Conservation (phyloP, 768 basidiomycete genomes). For the Rhodotorula graminis region DNA sequence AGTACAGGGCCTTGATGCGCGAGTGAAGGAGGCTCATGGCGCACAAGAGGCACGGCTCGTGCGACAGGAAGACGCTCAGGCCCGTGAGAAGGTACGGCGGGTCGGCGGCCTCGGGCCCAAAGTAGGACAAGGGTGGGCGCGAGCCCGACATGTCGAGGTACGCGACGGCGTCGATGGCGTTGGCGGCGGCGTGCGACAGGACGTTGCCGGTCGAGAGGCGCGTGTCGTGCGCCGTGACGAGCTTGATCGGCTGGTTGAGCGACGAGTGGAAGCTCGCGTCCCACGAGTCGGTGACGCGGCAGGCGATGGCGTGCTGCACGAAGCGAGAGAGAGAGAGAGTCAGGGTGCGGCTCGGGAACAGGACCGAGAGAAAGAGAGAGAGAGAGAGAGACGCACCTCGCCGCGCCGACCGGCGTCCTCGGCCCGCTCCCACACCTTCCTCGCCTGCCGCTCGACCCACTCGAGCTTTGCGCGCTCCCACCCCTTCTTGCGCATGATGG, state of each 20-base stretch:
- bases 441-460: conserved; percentile 74
- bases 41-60: conserved; percentile 98
- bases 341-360: background rate
- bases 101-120: conserved; percentile 13
- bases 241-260: conserved; percentile 51
- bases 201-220: conserved; percentile 66
- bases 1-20: conserved; percentile 75
- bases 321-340: background rate
- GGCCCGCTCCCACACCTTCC: conserved; percentile 55
- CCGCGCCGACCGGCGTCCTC: conserved; percentile 52
- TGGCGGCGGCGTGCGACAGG: conserved; percentile 77
- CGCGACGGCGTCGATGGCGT: conserved; percentile 53
- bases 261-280: conserved; percentile 23
- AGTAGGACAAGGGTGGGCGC: conserved; percentile 14
- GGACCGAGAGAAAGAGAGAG: background rate
- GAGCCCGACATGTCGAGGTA: conserved; percentile 30
- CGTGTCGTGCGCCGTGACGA: conserved; percentile 61
- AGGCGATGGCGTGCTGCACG: conserved; percentile 36
- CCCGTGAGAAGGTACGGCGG: conserved; percentile 82
- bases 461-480: conserved; percentile 50
- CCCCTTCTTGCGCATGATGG: conserved; percentile 62
- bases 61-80: conserved; percentile 76
- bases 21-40: conserved; percentile 93
- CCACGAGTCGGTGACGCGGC: conserved; percentile 34
- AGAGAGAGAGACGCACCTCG: conserved; percentile 65